phyloP scores from a whole-genome alignment of 768 basidiomycete genomes.

The Erythrobasidium yunnanense region DNA sequence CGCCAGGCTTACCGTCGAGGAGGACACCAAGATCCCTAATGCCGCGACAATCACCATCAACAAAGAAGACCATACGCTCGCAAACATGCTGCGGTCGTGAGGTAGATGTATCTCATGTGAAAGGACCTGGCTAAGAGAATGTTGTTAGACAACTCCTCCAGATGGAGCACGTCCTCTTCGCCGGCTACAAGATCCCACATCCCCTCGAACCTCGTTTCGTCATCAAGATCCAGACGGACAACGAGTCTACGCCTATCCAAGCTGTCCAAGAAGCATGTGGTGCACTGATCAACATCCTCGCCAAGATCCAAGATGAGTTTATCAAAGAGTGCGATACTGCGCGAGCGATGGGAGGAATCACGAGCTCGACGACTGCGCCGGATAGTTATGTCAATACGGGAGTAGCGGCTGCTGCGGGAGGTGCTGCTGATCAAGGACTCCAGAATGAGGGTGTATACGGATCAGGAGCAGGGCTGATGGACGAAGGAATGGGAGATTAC shows the following conservation, averaged over 20 bases:
- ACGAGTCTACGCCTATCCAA: constrained; percentile 61
- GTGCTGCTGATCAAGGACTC: neutral
- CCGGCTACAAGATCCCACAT: constrained; percentile 95
- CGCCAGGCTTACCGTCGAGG: constrained; percentile 74
- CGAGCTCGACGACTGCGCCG: neutral
- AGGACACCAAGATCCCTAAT: constrained; percentile 96
- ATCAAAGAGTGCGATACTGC: constrained; percentile 39
- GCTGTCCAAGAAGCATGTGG: constrained; percentile 74
- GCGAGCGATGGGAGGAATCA: constrained; percentile 18
- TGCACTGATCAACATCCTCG: constrained; percentile 59
- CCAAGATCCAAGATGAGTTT: constrained; percentile 42
- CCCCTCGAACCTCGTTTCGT: constrained; percentile 88
- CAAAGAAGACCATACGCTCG: constrained; percentile 95
- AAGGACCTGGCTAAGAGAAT: neutral
- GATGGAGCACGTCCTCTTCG: constrained; percentile 80
- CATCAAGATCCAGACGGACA: constrained; percentile 92
- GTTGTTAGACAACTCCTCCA: constrained; percentile 70
- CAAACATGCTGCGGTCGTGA: constrained; percentile 89
- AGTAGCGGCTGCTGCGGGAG: neutral
- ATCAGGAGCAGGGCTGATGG: neutral
- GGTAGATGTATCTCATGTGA: constrained; percentile 39
- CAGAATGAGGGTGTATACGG: neutral
- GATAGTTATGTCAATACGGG: neutral
- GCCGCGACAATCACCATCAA: constrained; percentile 87
- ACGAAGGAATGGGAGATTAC: neutral